These are phyloP conservation scores for Coemansia sp. DNA, from an alignment of 192 early-diverging fungal species.

Conservation along the genomic window DNA sequence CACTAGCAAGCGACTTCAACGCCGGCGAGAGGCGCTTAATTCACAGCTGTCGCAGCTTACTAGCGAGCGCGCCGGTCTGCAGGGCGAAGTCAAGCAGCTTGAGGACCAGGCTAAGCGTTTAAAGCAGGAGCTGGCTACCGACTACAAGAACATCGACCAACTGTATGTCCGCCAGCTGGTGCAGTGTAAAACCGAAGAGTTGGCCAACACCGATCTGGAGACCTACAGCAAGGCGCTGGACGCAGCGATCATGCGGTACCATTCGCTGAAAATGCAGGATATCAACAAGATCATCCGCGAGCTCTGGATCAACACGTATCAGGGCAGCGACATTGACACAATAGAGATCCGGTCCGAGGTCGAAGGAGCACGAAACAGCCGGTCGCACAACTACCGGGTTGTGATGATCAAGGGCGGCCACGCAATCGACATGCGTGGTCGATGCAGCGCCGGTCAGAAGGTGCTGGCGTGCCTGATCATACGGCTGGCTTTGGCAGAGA, in stretches of 20 bases:
- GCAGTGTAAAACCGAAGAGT: slow-evolving; percentile 71
- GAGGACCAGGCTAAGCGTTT: slow-evolving; percentile 66
- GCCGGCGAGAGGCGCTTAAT: slow-evolving; percentile 39
- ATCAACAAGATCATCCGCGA: slow-evolving; percentile 96
- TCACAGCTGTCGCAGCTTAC: slow-evolving; percentile 40
- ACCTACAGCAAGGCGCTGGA: slow-evolving; percentile 84
- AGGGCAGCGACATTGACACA: slow-evolving; percentile 92
- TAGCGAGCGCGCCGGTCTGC: slow-evolving; percentile 54
- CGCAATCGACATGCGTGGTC: slow-evolving; percentile 90
- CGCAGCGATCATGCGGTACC: slow-evolving; percentile 84
- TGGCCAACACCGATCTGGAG: slow-evolving; percentile 80
- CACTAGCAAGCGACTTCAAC: slow-evolving; percentile 34
- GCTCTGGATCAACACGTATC: slow-evolving; percentile 95
- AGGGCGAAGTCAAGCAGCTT: slow-evolving; percentile 82
- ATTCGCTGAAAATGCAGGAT: slow-evolving; percentile 93
- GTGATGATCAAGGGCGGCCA: slow-evolving; percentile 88
- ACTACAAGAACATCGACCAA: slow-evolving; percentile 78
- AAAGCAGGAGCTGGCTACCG: slow-evolving; percentile 62
- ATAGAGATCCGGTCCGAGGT: slow-evolving; percentile 93
- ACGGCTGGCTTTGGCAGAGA: slow-evolving; percentile 91
- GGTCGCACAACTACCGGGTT: slow-evolving; percentile 88
- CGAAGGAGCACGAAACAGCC: slow-evolving; percentile 67
- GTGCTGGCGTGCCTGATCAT: slow-evolving; percentile 96
- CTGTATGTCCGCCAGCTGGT: slow-evolving; percentile 69
- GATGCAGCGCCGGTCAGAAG: slow-evolving; percentile 96